Evolutionary conservation across 768 basidiomycete genomes (phyloP).

Genomic region (Symmetrospora coprosmae): DNA sequence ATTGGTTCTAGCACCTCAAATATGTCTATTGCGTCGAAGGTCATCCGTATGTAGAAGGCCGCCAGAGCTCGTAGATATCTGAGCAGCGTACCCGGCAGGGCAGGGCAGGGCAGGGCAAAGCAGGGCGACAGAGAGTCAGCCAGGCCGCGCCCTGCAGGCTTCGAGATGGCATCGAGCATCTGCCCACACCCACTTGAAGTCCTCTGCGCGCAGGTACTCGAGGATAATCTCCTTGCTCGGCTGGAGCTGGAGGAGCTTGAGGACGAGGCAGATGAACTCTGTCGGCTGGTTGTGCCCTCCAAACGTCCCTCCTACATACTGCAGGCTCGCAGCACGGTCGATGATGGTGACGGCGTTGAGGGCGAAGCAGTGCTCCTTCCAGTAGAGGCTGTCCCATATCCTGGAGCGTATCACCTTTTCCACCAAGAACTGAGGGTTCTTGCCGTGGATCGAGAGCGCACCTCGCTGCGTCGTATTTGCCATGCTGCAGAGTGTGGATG

Average conservation of each 20-base stretch:
- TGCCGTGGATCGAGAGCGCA: conserved; percentile 16
- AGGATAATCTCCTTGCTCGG: conserved; percentile 94
- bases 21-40: conserved; percentile 75
- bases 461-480: conserved; percentile 14
- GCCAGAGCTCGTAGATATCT: conserved; percentile 90
- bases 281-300: conserved; percentile 79
- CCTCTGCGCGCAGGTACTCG: conserved; percentile 87
- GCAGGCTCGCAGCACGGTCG: conserved; percentile 74
- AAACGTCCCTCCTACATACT: conserved; percentile 80
- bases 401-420: conserved; percentile 92
- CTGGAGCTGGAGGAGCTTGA: conserved; percentile 91
- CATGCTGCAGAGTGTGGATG: too few species aligned
- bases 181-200: conserved; percentile 72
- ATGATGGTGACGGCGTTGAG: conserved; percentile 86
- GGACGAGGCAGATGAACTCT: conserved; percentile 75
- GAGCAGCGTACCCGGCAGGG: neutral
- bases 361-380: conserved; percentile 99
- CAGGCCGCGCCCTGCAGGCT: neutral
- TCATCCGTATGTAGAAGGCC: conserved; percentile 86
- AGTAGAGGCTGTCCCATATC: conserved; percentile 85
- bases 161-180: neutral
- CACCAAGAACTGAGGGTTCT: conserved; percentile 44
- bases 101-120: neutral
- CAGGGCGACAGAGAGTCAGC: neutral
- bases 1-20: conserved; percentile 87